Percentiles rank a stretch among this genome's conserved stretches.
Conservation (phyloP, 345 rosid species). For the Populus alba region DNA sequence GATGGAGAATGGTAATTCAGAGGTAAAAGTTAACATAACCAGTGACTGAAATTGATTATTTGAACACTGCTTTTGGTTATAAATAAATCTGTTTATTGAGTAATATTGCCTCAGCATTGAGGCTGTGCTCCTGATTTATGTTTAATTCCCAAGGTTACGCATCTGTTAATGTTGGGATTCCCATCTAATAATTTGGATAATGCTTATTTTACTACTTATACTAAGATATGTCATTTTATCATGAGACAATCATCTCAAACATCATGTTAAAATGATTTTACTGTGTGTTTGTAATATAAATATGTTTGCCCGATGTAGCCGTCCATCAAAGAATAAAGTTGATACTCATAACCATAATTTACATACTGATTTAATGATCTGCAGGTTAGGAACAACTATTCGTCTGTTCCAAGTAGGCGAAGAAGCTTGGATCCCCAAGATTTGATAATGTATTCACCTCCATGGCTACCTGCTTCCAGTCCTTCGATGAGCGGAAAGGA, state of each 20-base stretch:
- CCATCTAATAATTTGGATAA: neutral
- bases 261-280: neutral
- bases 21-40: conserved; percentile 2
- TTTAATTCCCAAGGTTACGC: neutral
- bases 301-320: neutral
- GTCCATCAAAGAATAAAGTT: neutral
- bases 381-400: conserved; percentile 15
- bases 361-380: neutral
- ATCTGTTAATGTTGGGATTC: neutral
- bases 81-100: neutral
- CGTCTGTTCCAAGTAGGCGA: conserved; percentile 12
- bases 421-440: conserved; percentile 35
- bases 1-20: conserved; percentile 1
- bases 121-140: neutral
- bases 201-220: neutral
- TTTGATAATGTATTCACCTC: conserved; percentile 14
- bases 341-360: neutral
- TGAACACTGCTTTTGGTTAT: neutral
- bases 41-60: neutral
- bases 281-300: neutral
- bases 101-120: neutral
- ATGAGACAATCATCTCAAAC: neutral
- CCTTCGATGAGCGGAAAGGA: conserved; percentile 24
- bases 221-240: neutral
- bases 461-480: conserved; percentile 15